Percentiles rank a stretch among this genome's conserved stretches.
phyloP scores from a whole-genome alignment of 805 yeast genomes.

The Wickerhamomyces ciferrii region DNA sequence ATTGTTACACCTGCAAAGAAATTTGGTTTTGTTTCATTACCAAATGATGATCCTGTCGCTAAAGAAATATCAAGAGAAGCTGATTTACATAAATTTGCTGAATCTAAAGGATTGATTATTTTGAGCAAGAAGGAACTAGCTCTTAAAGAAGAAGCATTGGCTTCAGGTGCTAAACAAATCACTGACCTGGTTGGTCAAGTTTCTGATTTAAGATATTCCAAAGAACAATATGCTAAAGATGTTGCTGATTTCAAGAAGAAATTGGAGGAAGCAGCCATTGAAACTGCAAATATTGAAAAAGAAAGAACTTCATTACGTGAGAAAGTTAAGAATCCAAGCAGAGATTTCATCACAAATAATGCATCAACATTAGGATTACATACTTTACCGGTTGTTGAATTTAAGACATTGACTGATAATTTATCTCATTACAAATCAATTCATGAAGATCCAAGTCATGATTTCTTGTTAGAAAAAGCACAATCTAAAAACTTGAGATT shows the following conservation, averaged over 20 bases:
- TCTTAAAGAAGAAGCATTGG: not conserved
- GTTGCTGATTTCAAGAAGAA: constrained; percentile 16
- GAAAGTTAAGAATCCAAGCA: not conserved
- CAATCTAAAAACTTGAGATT: constrained; percentile 11
- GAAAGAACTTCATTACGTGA: not conserved
- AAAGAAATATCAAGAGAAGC: constrained; percentile 6
- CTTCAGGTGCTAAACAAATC: not conserved
- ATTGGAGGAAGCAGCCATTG: constrained; percentile 8
- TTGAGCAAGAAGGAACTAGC: not conserved
- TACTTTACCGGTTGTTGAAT: not conserved
- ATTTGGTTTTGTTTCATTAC: constrained; percentile 21
- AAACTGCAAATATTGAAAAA: not conserved
- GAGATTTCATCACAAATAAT: not conserved
- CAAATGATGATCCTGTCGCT: constrained; percentile 17
- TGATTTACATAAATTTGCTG: not conserved
- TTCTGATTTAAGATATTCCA: constrained; percentile 12
- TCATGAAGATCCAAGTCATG: constrained; percentile 23
- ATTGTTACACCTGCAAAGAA: constrained; percentile 20
- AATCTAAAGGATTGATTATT: not conserved
- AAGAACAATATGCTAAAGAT: constrained; percentile 16
- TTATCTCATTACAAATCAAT: not conserved
- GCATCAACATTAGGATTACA: not conserved
- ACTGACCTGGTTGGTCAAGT: constrained; percentile 3
- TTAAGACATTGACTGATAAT: not conserved
- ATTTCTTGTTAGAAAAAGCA: constrained; percentile 24